phyloP scores from a whole-genome alignment of 1,284 basidiomycete species.

The Cryptococcus sp. region DNA sequence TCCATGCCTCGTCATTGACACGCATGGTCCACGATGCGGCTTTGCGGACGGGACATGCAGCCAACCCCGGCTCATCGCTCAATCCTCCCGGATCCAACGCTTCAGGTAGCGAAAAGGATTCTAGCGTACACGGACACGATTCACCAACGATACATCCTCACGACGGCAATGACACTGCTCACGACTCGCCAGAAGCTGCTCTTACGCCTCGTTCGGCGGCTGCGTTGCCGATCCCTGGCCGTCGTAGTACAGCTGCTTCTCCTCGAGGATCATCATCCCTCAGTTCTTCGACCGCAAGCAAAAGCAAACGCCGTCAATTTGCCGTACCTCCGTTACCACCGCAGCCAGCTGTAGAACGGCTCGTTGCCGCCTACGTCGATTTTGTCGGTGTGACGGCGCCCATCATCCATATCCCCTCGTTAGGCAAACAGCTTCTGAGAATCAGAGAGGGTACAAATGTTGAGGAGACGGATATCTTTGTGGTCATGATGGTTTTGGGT shows the following conservation, averaged over 20 bases:
- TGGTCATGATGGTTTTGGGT: slow-evolving; percentile 55
- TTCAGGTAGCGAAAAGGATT: slow-evolving; percentile 22
- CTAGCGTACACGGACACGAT: slow-evolving; percentile 14
- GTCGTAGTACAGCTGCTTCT: slow-evolving; percentile 11
- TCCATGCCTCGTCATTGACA: slow-evolving; percentile 41
- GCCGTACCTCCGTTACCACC: slow-evolving; percentile 52
- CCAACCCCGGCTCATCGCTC: slow-evolving; percentile 24
- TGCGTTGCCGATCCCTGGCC: background rate
- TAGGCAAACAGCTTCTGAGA: slow-evolving; percentile 49
- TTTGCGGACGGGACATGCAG: slow-evolving; percentile 46
- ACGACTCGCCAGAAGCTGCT: slow-evolving; percentile 17
- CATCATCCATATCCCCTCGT: slow-evolving; percentile 53
- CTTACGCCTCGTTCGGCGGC: slow-evolving; percentile 24
- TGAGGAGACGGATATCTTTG: slow-evolving; percentile 52
- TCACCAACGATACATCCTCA: slow-evolving; percentile 9
- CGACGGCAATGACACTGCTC: slow-evolving; percentile 5
- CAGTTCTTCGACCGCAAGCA: slow-evolving; percentile 8
- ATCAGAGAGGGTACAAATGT: slow-evolving; percentile 46
- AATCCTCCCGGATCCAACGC: slow-evolving; percentile 20
- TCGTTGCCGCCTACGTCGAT: slow-evolving; percentile 54
- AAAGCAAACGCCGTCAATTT: slow-evolving; percentile 32
- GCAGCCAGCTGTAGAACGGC: slow-evolving; percentile 52
- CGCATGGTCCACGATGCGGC: slow-evolving; percentile 53
- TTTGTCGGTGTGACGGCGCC: slow-evolving; percentile 54
- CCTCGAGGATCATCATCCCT: slow-evolving; percentile 16